Evolutionary conservation across 1,139 yeast species (phyloP).

Genomic region (Kodamaea arcana): DNA sequence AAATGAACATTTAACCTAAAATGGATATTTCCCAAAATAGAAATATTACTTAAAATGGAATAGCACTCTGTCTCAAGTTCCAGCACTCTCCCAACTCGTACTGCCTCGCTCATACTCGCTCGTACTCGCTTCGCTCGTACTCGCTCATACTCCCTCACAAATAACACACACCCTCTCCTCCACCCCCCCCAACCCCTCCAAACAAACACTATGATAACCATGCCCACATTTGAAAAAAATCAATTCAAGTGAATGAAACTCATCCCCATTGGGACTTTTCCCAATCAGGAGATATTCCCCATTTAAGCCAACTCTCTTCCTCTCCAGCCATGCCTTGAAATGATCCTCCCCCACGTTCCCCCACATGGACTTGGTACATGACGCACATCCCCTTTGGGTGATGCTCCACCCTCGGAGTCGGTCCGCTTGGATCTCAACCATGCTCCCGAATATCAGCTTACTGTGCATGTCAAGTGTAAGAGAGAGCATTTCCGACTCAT

Average conservation of each 20-base stretch:
- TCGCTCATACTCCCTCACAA: no score
- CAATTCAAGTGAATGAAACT: slow-evolving; percentile 11
- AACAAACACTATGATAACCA: slow-evolving; percentile 64
- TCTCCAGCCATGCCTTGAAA: slow-evolving; percentile 48
- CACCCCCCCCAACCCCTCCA: slow-evolving; percentile 21
- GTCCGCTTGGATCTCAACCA: slow-evolving; percentile 36
- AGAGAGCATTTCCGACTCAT: slow-evolving; percentile 56
- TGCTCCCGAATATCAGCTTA: slow-evolving; percentile 45
- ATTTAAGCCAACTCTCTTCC: slow-evolving; percentile 8
- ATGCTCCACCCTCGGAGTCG: slow-evolving; percentile 61
- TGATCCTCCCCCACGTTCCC: slow-evolving; percentile 40
- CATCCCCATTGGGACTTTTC: neutral
- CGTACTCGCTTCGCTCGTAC: no score
- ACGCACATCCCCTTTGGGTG: slow-evolving; percentile 53
- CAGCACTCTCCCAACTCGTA: no score
- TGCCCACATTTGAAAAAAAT: slow-evolving; percentile 48
- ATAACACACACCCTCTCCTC: slow-evolving; percentile 11
- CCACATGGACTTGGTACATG: slow-evolving; percentile 65
- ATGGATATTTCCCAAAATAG: no score
- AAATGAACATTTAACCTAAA: no score
- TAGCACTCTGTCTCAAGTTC: no score
- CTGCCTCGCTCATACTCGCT: no score
- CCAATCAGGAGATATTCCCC: neutral
- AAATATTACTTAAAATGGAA: no score
- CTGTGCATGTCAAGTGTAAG: slow-evolving; percentile 53